Base-by-base conservation (phyloP, 192 early-diverging fungal genomes). In the Thamnidium elegans region DNA sequence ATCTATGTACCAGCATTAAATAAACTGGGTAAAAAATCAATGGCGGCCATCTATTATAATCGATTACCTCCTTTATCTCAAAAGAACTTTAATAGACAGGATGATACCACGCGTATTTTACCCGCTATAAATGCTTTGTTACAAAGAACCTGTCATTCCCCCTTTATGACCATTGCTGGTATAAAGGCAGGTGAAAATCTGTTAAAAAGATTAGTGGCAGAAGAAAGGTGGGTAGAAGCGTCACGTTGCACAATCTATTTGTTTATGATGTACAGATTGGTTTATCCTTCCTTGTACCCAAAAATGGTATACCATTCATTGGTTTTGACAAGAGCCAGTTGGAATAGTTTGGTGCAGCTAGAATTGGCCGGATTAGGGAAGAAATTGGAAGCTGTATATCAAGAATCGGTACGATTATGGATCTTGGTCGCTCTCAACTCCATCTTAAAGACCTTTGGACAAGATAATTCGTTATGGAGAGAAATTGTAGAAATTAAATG, bases 401-500 rank as follows among this genome's bases (percentile, higher is more conserved):
- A 62, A 19, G 42, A 61, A 1, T 63, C 64, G 43, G 36, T 66
- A 11, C 43, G 44, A 7, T 59, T 56, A 32, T 71, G 70, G 70
- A 71, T 71, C n/a, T 15, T 62, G 4, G 26, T 66, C 1, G 70
- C 70, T 4, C 39, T 50, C 44, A 55, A 54, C 10, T 46, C 64
- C 7, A 39, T 66, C 4, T 14, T 53, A 20, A 9, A 26, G 30
- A 62, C 58, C 32, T 66, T 71, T 50, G 70, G 70, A 4, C 64
- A 71, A 23, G 58, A 66, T 1, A 32, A 48, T 14, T 47, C 44
- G 15, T 58, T 66, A 32, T 71, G 62, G 62, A 48, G 70, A 17
- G 71, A 73, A 23, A 58, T 73, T 7, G 44, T 67, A 43, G 71
- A 73, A 11, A 39, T 73, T 15, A 50, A 73, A 56, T 73, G 71